A percentile compares a stretch with the other conserved stretches of the same genome.
phyloP scores from a whole-genome alignment of 2,329 filamentous ascomycete species.

The Clonostachys byssicola region DNA sequence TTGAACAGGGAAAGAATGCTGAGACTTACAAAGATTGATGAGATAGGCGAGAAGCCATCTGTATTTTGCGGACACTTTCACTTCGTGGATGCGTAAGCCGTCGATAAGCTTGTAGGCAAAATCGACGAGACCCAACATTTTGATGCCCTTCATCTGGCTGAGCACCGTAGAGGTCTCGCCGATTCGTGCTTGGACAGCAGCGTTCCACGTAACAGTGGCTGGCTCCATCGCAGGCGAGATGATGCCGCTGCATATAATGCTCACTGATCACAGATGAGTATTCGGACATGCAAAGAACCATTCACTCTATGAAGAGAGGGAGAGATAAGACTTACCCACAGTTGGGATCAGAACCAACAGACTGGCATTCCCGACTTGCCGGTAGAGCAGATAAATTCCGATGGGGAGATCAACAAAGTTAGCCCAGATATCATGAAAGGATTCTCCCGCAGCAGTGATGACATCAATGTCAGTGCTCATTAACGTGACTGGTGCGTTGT shows the following conservation, averaged over 20 bases:
- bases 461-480: slow-evolving; percentile 41
- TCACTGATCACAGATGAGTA: slow-evolving; percentile 5
- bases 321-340: slow-evolving; percentile 11
- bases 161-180: slow-evolving; percentile 32
- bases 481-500: slow-evolving; percentile 32
- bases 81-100: slow-evolving; percentile 24
- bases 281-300: neutral
- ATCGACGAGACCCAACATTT: slow-evolving; percentile 34
- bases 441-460: slow-evolving; percentile 15
- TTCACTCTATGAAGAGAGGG: neutral
- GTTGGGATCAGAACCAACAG: slow-evolving; percentile 18
- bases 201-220: slow-evolving; percentile 28
- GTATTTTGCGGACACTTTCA: slow-evolving; percentile 28
- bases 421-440: slow-evolving; percentile 31
- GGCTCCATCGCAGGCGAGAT: slow-evolving; percentile 20
- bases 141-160: slow-evolving; percentile 34
- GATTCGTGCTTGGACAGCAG: slow-evolving; percentile 31
- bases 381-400: slow-evolving; percentile 25
- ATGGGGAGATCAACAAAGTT: slow-evolving; percentile 27
- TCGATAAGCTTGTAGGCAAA: slow-evolving; percentile 24
- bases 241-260: slow-evolving; percentile 9
- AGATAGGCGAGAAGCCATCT: slow-evolving; percentile 25
- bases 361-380: slow-evolving; percentile 23
- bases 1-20: neutral
- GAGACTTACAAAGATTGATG: slow-evolving; percentile 17